Evolutionary conservation across 2,329 filamentous ascomycete genomes (phyloP).

Genomic region (Aaosphaeria arxii): DNA sequence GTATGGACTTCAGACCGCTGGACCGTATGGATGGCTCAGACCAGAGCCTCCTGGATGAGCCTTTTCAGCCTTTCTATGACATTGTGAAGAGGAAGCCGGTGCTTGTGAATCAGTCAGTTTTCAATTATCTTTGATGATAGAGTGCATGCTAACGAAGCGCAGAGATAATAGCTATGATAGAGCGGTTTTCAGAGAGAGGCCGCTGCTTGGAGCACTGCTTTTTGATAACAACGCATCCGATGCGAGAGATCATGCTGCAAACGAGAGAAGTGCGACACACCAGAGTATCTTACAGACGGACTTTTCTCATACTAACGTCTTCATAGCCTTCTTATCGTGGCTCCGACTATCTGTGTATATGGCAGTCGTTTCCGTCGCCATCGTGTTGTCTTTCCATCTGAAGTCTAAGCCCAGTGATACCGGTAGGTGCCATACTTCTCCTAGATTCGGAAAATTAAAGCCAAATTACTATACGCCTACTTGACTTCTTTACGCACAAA

Average conservation of each 20-base stretch:
- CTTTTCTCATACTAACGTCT: slow-evolving; percentile 5
- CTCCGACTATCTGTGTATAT: slow-evolving; percentile 87
- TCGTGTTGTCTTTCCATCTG: slow-evolving; percentile 90
- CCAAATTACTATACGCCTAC: too few relatives aligned
- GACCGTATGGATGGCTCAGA: slow-evolving; percentile 25
- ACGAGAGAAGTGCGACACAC: slow-evolving; percentile 60
- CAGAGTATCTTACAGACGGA: neutral
- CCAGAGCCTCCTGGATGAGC: slow-evolving; percentile 28
- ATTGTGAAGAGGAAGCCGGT: slow-evolving; percentile 50
- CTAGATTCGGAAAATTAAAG: neutral
- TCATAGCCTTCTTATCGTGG: slow-evolving; percentile 75
- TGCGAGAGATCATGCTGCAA: slow-evolving; percentile 74
- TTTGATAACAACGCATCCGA: slow-evolving; percentile 74
- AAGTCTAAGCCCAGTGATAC: slow-evolving; percentile 63
- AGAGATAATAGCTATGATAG: slow-evolving; percentile 43
- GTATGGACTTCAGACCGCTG: slow-evolving; percentile 33
- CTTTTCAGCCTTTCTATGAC: slow-evolving; percentile 53
- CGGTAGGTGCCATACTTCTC: slow-evolving; percentile 1
- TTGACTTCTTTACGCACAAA: too few relatives aligned
- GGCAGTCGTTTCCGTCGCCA: slow-evolving; percentile 83
- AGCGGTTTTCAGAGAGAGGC: slow-evolving; percentile 57
- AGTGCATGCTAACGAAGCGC: neutral
- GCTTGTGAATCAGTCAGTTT: slow-evolving; percentile 37
- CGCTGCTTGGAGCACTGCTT: slow-evolving; percentile 64
- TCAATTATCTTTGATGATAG: neutral